Conservation (phyloP, 2,329 filamentous ascomycete genomes). For the Fusarium cyanostomum region DNA sequence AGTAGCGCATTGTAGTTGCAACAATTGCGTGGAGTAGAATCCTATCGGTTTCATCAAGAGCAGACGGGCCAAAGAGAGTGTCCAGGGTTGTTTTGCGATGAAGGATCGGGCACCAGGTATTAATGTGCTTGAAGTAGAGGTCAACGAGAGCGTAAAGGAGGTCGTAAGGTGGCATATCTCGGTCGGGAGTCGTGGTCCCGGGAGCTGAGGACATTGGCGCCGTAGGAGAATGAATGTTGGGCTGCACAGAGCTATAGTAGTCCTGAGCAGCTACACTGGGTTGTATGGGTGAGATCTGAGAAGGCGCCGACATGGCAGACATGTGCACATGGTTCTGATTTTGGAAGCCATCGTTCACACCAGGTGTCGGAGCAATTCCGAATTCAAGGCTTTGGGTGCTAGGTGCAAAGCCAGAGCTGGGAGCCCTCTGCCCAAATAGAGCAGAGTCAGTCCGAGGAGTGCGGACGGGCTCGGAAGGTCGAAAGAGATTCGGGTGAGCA, state of each 20-base stretch:
- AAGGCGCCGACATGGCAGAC: slow-evolving; percentile 51
- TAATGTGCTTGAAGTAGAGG: slow-evolving; percentile 82
- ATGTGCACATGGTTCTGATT: slow-evolving; percentile 56
- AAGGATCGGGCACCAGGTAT: slow-evolving; percentile 89
- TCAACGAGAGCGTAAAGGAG: slow-evolving; percentile 77
- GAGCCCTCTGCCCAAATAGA: slow-evolving; percentile 70
- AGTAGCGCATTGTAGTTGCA: slow-evolving; percentile 86
- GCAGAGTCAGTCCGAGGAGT: slow-evolving; percentile 66
- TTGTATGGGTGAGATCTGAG: slow-evolving; percentile 50
- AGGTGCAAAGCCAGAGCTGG: slow-evolving; percentile 55
- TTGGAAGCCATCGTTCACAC: slow-evolving; percentile 61
- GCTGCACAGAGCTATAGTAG: slow-evolving; percentile 57
- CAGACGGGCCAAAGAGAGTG: slow-evolving; percentile 79
- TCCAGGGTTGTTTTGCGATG: slow-evolving; percentile 85
- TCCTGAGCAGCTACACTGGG: slow-evolving; percentile 57
- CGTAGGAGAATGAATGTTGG: slow-evolving; percentile 65
- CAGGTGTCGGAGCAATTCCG: slow-evolving; percentile 57
- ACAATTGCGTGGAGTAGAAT: slow-evolving; percentile 90
- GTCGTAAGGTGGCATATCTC: slow-evolving; percentile 79
- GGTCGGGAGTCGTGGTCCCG: slow-evolving; percentile 54
- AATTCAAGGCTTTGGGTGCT: slow-evolving; percentile 61
- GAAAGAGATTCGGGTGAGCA: slow-evolving; percentile 54
- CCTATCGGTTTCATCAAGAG: slow-evolving; percentile 81
- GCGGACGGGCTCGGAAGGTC: slow-evolving; percentile 59
- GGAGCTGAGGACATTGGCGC: slow-evolving; percentile 60